These are phyloP conservation scores for Daldinia concentrica DNA, from an alignment of 495 filamentous ascomycete genomes.

Conservation along the genomic window DNA sequence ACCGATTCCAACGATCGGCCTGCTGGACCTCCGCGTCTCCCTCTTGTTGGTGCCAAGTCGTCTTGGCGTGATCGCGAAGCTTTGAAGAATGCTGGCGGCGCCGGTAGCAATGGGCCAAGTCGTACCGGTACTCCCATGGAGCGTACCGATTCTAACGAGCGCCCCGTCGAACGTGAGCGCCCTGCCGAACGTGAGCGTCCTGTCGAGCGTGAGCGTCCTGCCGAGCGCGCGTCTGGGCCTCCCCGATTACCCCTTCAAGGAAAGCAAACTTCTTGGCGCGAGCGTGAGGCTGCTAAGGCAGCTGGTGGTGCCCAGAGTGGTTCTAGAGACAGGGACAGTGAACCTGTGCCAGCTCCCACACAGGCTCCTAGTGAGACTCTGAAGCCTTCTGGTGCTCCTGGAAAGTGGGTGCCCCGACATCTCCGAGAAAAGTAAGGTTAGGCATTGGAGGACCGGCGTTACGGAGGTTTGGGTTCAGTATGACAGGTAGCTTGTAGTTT, in stretches of 20 bases:
- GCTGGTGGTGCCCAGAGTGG: conserved; percentile 12
- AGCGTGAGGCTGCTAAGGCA: conserved; percentile 75
- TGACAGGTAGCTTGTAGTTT: conserved; percentile 40
- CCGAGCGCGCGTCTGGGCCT: conserved; percentile 54
- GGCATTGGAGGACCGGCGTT: conserved; percentile 47
- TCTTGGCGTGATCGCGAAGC: conserved; percentile 59
- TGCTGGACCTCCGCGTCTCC: conserved; percentile 45
- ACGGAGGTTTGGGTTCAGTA: conserved; percentile 44
- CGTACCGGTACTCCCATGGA: conserved; percentile 48
- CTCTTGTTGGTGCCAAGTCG: conserved; percentile 36
- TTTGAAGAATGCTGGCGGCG: conserved; percentile 34
- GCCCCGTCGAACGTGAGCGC: conserved; percentile 32
- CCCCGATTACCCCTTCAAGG: conserved; percentile 75
- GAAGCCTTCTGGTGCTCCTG: conserved; percentile 54
- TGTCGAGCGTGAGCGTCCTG: background rate
- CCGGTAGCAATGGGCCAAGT: conserved; percentile 42
- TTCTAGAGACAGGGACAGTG: conserved; percentile 35
- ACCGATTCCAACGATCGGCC: conserved; percentile 51
- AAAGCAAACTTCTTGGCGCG: conserved; percentile 78
- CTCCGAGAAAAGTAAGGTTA: conserved; percentile 44
- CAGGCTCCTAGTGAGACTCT: conserved; percentile 47
- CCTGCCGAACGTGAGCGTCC: conserved; percentile 3
- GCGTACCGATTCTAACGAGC: conserved; percentile 65
- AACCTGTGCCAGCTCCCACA: conserved; percentile 41
- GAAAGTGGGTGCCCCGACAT: conserved; percentile 56